Evolutionary conservation across 345 rosid species (phyloP).

Genomic region (Melaleuca alternifolia): DNA sequence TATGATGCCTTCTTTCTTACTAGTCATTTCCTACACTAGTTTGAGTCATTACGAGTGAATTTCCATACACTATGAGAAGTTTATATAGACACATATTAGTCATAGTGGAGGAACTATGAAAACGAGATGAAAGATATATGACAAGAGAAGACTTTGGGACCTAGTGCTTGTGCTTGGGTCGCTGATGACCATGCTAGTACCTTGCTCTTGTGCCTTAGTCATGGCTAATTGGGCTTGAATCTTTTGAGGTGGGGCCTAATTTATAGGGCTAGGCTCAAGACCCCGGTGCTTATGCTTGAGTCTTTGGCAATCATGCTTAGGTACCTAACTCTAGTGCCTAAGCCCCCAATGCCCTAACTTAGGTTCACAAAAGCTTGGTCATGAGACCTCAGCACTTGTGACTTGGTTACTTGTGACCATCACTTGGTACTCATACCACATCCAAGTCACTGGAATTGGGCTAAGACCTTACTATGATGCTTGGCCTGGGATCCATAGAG

Average conservation of each 20-base stretch:
- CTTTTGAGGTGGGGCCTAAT: background rate
- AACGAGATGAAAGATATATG: no score
- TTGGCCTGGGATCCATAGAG: background rate
- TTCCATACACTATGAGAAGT: no score
- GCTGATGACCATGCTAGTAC: background rate
- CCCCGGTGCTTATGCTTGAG: background rate
- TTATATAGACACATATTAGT: no score
- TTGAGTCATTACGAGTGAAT: no score
- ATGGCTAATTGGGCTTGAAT: background rate
- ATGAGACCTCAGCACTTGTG: background rate
- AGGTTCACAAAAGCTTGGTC: background rate
- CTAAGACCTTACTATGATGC: background rate
- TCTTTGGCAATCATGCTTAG: background rate
- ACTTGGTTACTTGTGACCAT: accelerated
- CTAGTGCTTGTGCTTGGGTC: background rate
- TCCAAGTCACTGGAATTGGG: background rate
- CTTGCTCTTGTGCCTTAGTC: background rate
- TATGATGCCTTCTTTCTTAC: no score
- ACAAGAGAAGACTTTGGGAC: no score
- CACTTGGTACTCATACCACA: background rate
- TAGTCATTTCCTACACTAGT: no score
- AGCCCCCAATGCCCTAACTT: background rate
- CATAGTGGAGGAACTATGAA: no score
- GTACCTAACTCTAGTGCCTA: background rate
- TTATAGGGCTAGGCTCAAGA: background rate